Evolutionary conservation across 2,329 filamentous ascomycete genomes (phyloP), one percentile per base, ranked within the genome.

Genomic region (Fusarium chuoi): DNA sequence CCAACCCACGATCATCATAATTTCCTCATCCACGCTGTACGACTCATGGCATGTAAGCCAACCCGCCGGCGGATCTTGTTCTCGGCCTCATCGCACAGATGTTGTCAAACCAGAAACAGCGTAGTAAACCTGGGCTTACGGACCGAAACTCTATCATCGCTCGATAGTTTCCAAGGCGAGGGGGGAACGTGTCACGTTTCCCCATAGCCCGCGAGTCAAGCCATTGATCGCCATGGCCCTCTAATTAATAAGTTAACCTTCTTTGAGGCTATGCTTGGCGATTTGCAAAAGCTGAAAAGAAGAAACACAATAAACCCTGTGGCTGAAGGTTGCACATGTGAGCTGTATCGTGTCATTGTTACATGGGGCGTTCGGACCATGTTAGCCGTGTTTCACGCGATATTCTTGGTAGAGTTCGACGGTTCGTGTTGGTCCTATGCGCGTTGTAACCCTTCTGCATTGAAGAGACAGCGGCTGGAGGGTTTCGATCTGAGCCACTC

Each of bases 1-100:
- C 38, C 39, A 54, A 30, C 30, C 14, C 30, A 26, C 41, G 68
- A 33, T 14, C 49, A 73, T 70, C 59, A 56, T 58, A 45, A 56
- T 45, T 54, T 57, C 33, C 44, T 51, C 48, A 30, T 26, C 20
- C 26, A 39, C 36, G 28, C 14, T 38, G 39, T 66, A 63, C 69
- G 70, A 73, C 64, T 71, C 70, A 71, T 70, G 68, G 14, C 49
- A 48, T 68, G 55, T 65, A 65, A 57, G 69, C 45, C 62, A 66
- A 44, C 38, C 52, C 45, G 14, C 38, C 42, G 33, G 38, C 26
- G 11, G 41, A 70, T 56, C 51, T 28, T 70, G 70, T 74, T 73
- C 70, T 71, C 42, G 70, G 39, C 70, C 61, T 62, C 51, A 61
- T 51, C 41, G 39, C 54, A 30, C 66, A 70, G 56, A 42, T 63